Percentiles rank a stretch among this genome's conserved stretches.
Conservation (phyloP, 768 basidiomycete species). For the Mycena vitilis region DNA sequence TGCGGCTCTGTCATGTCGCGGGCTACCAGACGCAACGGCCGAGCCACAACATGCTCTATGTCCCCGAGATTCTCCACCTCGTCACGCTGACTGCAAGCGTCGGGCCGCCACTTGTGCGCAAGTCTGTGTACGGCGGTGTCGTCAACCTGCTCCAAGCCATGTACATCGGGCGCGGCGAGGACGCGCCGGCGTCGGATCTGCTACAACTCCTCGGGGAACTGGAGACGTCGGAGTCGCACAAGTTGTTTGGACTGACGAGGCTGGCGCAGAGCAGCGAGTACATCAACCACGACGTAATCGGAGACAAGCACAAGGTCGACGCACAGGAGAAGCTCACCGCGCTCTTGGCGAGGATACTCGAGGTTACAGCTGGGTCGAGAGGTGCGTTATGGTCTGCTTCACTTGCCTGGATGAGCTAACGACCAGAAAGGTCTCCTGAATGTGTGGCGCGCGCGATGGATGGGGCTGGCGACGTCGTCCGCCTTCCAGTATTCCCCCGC, state of each 20-base stretch:
- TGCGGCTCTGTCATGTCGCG: conserved; percentile 79
- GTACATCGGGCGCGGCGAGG: conserved; percentile 69
- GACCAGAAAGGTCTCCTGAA: conserved; percentile 74
- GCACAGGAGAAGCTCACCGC: conserved; percentile 72
- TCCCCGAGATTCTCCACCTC: conserved; percentile 86
- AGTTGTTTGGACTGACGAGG: conserved; percentile 79
- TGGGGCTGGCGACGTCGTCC: conserved; percentile 87
- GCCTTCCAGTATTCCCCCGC: conserved; percentile 92
- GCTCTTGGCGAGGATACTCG: conserved; percentile 72
- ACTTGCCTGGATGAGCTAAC: conserved; percentile 4
- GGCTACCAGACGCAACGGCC: conserved; percentile 74
- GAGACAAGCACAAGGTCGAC: conserved; percentile 69
- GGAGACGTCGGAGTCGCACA: conserved; percentile 65
- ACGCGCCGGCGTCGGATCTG: conserved; percentile 70
- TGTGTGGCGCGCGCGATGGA: conserved; percentile 94
- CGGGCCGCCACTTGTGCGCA: conserved; percentile 79
- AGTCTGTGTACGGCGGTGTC: conserved; percentile 83
- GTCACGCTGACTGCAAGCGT: conserved; percentile 82
- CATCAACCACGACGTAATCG: conserved; percentile 61
- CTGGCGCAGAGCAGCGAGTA: conserved; percentile 79
- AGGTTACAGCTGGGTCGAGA: conserved; percentile 71
- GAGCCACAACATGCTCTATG: conserved; percentile 78
- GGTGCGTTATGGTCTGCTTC: conserved; percentile 59
- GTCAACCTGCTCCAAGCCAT: conserved; percentile 87
- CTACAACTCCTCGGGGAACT: conserved; percentile 72